Base-by-base conservation (phyloP, 495 filamentous ascomycete species). In the Cercophora sp. region DNA sequence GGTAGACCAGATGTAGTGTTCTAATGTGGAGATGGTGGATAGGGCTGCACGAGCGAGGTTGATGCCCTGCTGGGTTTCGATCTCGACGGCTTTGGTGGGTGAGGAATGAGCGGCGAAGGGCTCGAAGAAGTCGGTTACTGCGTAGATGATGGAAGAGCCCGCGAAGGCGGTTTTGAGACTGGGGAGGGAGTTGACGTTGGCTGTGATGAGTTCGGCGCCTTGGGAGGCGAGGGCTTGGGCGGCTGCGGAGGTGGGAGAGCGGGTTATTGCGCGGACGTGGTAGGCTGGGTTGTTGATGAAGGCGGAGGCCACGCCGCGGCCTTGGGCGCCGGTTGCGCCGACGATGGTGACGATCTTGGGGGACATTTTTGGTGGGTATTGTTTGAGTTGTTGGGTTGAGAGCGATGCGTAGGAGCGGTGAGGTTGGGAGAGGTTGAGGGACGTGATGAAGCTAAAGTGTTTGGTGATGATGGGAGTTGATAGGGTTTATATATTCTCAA, bases 241-340 rank as follows among this genome's bases (percentile, higher is more conserved):
- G 4, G 67, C 65, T 1, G 70, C 57, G 24, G 76, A 78, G 26
- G 63, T 62, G 0, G 70, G 57, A 60, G 84, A 74, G 16, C 83
- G 74, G 1, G 80, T 84, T 26, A 86, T 71, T 42, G 68, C 83
- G 22, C 82, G 77, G 48, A 87, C 61, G 19, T 63, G 60, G 66
- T 75, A 87, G 27, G 64, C 57, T 1, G 82, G 62, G 62, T 84
- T 69, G 24, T 68, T 61, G n/a, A 83, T 69, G 34, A 85, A 69
- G 22, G 62, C 57, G 34, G 72, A 63, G 35, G 85, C 70, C 20
- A 86, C 75, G 9, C 78, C 79, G 13, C 76, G 71, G 43, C 84
- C 84, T 59, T 86, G 84, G 36, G 73, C 73, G 55, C 84, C 82
- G 24, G 84, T 86, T 10, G 81, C 79, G 26, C 82, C 82, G 62